A percentile compares a stretch with the other conserved stretches of the same genome.
Evolutionary conservation across 2,329 filamentous ascomycete genomes (phyloP).

Genomic region (Talaromyces verruculosus): DNA sequence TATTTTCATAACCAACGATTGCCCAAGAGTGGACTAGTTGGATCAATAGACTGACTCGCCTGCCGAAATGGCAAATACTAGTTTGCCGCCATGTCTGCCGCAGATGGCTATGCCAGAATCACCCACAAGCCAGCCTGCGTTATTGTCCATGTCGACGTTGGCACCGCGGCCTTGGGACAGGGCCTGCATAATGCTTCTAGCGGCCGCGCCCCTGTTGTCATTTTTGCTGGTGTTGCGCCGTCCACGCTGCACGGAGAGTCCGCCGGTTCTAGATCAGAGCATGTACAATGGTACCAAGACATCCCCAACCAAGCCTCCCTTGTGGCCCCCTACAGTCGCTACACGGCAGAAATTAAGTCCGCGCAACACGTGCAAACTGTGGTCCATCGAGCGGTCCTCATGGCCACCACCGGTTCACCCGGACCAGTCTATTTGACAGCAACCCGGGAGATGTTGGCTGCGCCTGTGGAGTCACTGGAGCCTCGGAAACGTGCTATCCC

Average conservation of each 20-base stretch:
- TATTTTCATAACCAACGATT: neutral
- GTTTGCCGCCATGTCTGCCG: constrained; percentile 26
- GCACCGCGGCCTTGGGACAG: constrained; percentile 72
- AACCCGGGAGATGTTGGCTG: constrained; percentile 77
- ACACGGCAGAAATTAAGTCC: constrained; percentile 75
- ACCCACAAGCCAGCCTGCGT: constrained; percentile 50
- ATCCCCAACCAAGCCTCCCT: constrained; percentile 76
- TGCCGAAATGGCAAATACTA: constrained; percentile 9
- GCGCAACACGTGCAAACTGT: constrained; percentile 82
- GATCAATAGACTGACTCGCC: neutral
- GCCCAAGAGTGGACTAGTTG: neutral
- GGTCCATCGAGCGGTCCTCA: constrained; percentile 77
- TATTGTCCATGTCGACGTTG: constrained; percentile 75
- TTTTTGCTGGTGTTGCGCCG: constrained; percentile 73
- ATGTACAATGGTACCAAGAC: constrained; percentile 81
- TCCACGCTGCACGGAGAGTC: constrained; percentile 73
- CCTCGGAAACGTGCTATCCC: constrained; percentile 67
- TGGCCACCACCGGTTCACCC: constrained; percentile 70
- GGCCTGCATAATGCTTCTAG: constrained; percentile 74
- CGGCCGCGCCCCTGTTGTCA: constrained; percentile 68
- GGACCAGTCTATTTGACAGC: constrained; percentile 78
- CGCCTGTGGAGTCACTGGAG: constrained; percentile 68
- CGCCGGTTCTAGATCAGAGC: constrained; percentile 70
- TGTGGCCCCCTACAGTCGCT: constrained; percentile 78
- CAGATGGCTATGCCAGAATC: constrained; percentile 24